Percentiles rank a stretch among this genome's conserved stretches.
These are phyloP conservation scores for Colletotrichum costaricense DNA, from an alignment of 2,329 filamentous ascomycete species.

Conservation along the genomic window DNA sequence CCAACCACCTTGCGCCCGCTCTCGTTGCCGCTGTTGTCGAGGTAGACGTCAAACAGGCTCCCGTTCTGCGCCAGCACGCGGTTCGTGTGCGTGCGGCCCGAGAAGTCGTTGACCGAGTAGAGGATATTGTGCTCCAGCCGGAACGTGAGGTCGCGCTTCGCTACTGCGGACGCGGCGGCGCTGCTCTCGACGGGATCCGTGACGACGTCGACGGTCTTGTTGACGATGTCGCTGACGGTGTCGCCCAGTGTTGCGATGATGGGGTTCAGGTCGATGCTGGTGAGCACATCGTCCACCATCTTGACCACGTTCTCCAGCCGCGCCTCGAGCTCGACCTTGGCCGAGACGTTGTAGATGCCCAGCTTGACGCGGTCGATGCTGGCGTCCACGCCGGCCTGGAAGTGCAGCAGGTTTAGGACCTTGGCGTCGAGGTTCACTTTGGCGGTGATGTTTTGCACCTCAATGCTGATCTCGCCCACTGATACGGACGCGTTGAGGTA, in stretches of 20 bases:
- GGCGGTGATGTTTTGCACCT: constrained; percentile 69
- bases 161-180: constrained; percentile 12
- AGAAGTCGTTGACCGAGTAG: constrained; percentile 71
- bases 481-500: constrained; percentile 69
- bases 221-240: constrained; percentile 59
- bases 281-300: constrained; percentile 69
- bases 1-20: constrained; percentile 57
- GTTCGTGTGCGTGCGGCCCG: constrained; percentile 66
- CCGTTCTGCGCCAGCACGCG: constrained; percentile 66
- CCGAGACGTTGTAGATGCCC: constrained; percentile 67
- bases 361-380: constrained; percentile 67
- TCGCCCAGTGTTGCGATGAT: constrained; percentile 66
- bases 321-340: constrained; percentile 69
- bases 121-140: constrained; percentile 68
- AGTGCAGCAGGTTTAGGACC: constrained; percentile 67
- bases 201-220: constrained; percentile 40
- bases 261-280: constrained; percentile 70
- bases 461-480: constrained; percentile 68
- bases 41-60: constrained; percentile 62
- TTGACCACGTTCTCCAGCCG: constrained; percentile 68
- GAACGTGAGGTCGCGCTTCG: constrained; percentile 48
- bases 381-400: constrained; percentile 71
- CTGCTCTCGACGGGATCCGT: constrained; percentile 30
- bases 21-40: constrained; percentile 65
- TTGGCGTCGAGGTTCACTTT: constrained; percentile 71